Conservation (phyloP, 2,329 filamentous ascomycete species). For the Chalara sp. region DNA sequence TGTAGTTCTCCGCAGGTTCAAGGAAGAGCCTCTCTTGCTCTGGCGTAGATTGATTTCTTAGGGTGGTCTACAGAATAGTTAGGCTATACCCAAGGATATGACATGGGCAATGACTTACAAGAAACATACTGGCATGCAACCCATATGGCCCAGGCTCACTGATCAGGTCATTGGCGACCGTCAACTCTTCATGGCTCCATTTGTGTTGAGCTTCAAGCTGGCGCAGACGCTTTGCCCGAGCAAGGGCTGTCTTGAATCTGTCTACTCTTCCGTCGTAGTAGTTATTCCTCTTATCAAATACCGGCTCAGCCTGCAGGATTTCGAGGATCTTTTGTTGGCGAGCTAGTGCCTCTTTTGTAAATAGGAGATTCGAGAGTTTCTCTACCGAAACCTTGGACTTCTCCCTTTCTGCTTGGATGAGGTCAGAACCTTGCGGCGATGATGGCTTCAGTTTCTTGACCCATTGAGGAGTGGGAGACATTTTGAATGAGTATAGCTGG, state of each 20-base stretch:
- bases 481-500: slow-evolving; percentile 9
- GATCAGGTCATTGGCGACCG: slow-evolving; percentile 60
- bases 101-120: slow-evolving; percentile 35
- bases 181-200: slow-evolving; percentile 60
- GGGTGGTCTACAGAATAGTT: slow-evolving; percentile 44
- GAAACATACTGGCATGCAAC: slow-evolving; percentile 64
- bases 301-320: slow-evolving; percentile 58
- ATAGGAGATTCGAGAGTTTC: slow-evolving; percentile 61
- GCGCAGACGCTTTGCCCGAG: slow-evolving; percentile 62
- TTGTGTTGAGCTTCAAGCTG: slow-evolving; percentile 59
- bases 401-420: slow-evolving; percentile 61
- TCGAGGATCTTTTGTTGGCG: slow-evolving; percentile 53
- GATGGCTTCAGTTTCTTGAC: slow-evolving; percentile 61
- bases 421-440: slow-evolving; percentile 60
- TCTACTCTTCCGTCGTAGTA: slow-evolving; percentile 67
- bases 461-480: slow-evolving; percentile 41
- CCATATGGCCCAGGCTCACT: slow-evolving; percentile 69
- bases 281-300: slow-evolving; percentile 75
- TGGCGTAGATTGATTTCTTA: slow-evolving; percentile 63
- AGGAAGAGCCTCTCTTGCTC: slow-evolving; percentile 71
- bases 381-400: slow-evolving; percentile 62
- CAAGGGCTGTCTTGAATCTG: slow-evolving; percentile 62
- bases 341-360: slow-evolving; percentile 58
- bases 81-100: background rate
- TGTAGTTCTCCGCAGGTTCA: slow-evolving; percentile 59